Evolutionary conservation across 257 asterid species (phyloP).

Genomic region (Rhazya stricta): DNA sequence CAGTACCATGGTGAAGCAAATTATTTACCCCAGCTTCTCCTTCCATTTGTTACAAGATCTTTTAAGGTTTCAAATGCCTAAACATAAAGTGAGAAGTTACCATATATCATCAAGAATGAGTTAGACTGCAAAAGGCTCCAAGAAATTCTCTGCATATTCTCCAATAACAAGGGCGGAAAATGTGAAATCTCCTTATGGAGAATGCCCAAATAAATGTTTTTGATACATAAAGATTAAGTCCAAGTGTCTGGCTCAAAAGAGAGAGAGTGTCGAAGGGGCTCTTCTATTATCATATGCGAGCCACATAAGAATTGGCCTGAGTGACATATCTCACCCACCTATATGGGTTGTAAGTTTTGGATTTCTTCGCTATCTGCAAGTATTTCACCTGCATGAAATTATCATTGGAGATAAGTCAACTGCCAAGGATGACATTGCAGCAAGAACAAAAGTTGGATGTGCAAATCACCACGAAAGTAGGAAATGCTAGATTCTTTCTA

Average conservation of each 20-base stretch:
- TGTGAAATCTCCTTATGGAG: not conserved
- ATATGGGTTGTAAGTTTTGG: conserved; percentile 75
- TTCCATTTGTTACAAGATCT: not conserved
- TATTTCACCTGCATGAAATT: conserved; percentile 71
- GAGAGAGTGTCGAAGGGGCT: not conserved
- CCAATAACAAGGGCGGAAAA: not conserved
- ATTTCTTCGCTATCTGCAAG: conserved; percentile 82
- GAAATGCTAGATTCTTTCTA: not conserved
- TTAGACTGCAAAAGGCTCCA: not conserved
- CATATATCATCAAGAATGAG: not conserved
- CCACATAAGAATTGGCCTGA: conserved; percentile 94
- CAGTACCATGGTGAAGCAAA: not conserved
- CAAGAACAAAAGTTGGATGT: not conserved
- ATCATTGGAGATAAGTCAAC: conserved; percentile 15
- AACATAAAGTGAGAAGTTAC: not conserved
- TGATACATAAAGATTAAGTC: not conserved
- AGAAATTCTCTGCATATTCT: not conserved
- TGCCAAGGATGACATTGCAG: not conserved
- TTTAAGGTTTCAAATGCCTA: not conserved
- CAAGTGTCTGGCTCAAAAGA: not conserved
- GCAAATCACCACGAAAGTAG: not conserved
- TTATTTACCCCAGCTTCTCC: not conserved
- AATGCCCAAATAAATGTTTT: not conserved
- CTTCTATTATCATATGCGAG: conserved; percentile 59
- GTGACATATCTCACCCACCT: conserved; percentile 99